Conservation (phyloP, 257 asterid genomes). For the Solanum sitiens region DNA sequence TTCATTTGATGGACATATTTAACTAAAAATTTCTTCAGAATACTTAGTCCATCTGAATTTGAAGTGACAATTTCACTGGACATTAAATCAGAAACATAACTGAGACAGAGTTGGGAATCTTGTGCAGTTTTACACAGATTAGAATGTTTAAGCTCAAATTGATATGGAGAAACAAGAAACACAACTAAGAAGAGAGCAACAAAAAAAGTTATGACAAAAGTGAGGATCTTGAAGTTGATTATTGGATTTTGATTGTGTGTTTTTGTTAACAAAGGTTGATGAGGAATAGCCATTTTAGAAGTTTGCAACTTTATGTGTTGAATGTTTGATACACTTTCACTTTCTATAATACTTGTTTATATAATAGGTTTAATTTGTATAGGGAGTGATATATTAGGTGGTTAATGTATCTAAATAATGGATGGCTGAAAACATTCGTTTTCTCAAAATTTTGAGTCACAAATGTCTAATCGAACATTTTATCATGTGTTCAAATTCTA, state of each 20-base stretch:
- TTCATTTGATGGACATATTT: too few species aligned
- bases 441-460: not conserved
- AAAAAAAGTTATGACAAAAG: constrained; percentile 2
- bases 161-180: constrained; percentile 11
- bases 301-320: not conserved
- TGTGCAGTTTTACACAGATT: too few species aligned
- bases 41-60: too few species aligned
- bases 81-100: too few species aligned
- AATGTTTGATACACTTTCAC: not conserved
- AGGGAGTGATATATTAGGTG: not conserved
- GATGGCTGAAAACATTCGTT: not conserved
- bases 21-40: too few species aligned
- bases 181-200: constrained; percentile 5
- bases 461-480: not conserved
- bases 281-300: constrained; percentile 15
- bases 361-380: not conserved
- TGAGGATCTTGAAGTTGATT: constrained; percentile 13
- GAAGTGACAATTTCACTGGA: too few species aligned
- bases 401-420: not conserved
- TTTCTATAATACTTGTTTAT: not conserved
- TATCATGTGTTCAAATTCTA: too few species aligned
- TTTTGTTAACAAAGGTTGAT: constrained; percentile 15
- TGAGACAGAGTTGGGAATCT: too few species aligned
- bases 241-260: constrained; percentile 3
- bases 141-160: not conserved